Evolutionary conservation across 2,329 filamentous ascomycete genomes (phyloP), one percentile per base, ranked within the genome.

Genomic region (Periconia digitata): DNA sequence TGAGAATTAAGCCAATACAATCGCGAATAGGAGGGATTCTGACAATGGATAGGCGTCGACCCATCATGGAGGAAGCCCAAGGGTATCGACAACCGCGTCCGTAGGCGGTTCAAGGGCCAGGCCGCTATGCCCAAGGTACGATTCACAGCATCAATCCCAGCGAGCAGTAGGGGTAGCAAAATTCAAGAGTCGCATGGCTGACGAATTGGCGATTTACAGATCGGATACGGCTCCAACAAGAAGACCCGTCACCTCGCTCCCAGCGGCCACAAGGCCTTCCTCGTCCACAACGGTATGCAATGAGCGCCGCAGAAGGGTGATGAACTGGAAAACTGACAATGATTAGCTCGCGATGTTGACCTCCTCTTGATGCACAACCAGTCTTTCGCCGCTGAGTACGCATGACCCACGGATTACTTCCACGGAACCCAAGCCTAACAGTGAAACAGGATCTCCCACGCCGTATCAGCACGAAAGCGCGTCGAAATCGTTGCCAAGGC

Each of bases 321-420:
- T 21, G 43, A 22, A 15, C 8, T 12, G 47, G 34, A 44, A 17
- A 42, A 50, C 63, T 69, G 68, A 67, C 23, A 17, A 18, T 43
- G 24, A 42, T 6, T 85, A 66, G 64, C 62, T 78, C 85, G 87
- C 76, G 94, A 99, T 70, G 87, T 99, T 73, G 92, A 99, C 79
- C 88, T 99, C 59, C 87, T 99, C 73, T 84, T 99, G 71, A 99
- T 99, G 94, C 94, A 99, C 89, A 97, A 97, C 90, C 87, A 88
- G 77, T 95, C 91, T 79, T 96, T 90, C 81, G 94, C 94, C 76
- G 94, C 94, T 75, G 94, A 99, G 92, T 96, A 91, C 70, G 90
- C 45, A 10, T 37, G 27, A 6, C 21, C 3, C 40, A 18, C 21
- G 8, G 15, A 15, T n/a, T 22, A 3, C 10, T 15, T 3, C 13